These are phyloP conservation scores for Exophiala sp. DNA, from an alignment of 2,329 filamentous ascomycete genomes.

Conservation along the genomic window DNA sequence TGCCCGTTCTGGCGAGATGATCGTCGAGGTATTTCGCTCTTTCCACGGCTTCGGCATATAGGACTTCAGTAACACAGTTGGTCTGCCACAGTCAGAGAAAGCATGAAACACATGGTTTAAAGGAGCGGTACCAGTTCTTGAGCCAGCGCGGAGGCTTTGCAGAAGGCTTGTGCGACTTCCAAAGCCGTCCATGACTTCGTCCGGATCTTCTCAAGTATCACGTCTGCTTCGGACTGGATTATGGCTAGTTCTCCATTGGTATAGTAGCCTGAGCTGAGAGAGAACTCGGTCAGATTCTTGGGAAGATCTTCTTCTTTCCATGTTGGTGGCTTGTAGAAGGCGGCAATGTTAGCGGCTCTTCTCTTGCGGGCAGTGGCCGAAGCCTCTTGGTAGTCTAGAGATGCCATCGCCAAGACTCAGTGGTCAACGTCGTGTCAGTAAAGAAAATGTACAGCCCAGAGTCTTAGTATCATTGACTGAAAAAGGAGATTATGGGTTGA, in stretches of 20 bases:
- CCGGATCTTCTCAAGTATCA: constrained; percentile 35
- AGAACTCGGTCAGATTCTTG: constrained; percentile 26
- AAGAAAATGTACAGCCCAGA: not conserved
- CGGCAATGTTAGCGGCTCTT: constrained; percentile 25
- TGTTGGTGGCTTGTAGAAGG: constrained; percentile 24
- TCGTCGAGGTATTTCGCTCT: constrained; percentile 53
- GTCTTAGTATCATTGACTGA: too few species aligned
- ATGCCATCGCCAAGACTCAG: constrained; percentile 13
- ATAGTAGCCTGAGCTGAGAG: constrained; percentile 56
- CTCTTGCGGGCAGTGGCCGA: constrained; percentile 36
- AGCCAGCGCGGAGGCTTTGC: constrained; percentile 41
- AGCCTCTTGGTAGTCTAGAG: constrained; percentile 35
- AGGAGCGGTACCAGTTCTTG: constrained; percentile 35
- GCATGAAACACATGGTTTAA: constrained; percentile 30
- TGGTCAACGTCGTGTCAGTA: not conserved
- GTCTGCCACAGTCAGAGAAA: constrained; percentile 39
- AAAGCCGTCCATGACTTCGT: constrained; percentile 48
- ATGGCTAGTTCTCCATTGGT: constrained; percentile 51
- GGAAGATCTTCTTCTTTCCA: constrained; percentile 25
- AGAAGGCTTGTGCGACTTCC: constrained; percentile 55
- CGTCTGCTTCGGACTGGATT: constrained; percentile 37
- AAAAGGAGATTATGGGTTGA: too few species aligned
- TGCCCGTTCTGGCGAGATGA: constrained; percentile 44
- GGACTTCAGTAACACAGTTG: constrained; percentile 58
- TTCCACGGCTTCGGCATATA: constrained; percentile 53